Percentiles rank a stretch among this genome's conserved stretches.
Evolutionary conservation across 768 basidiomycete genomes (phyloP).

Genomic region (Pulveroboletus ravenelii): DNA sequence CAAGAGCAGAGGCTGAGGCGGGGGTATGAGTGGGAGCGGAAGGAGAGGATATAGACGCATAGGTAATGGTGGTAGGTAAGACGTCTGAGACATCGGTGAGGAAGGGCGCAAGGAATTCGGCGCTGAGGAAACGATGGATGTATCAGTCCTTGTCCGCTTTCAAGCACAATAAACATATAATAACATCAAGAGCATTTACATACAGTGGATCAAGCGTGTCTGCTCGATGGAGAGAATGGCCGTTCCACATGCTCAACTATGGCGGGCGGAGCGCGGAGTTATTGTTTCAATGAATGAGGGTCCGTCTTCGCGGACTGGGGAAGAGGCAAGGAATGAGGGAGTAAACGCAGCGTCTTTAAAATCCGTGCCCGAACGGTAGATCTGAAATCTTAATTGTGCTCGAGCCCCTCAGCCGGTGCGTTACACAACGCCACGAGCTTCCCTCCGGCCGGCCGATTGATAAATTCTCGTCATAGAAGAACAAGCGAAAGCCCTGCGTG

Average conservation of each 20-base stretch:
- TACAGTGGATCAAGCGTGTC: no score
- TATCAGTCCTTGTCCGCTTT: no score
- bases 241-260: slow-evolving; percentile 1
- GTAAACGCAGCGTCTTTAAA: slow-evolving; percentile 3
- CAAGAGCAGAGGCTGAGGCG: no score
- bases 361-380: neutral
- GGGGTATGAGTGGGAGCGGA: no score
- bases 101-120: no score
- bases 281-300: neutral
- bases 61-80: no score
- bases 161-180: no score
- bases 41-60: no score
- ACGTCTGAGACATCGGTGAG: no score
- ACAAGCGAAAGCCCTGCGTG: neutral
- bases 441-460: neutral
- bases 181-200: no score
- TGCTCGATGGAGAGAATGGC: neutral
- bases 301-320: neutral
- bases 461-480: neutral
- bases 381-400: neutral
- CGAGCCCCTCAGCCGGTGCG: neutral
- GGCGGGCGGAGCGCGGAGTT: neutral
- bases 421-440: neutral
- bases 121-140: no score
- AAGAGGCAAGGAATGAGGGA: neutral